Base-by-base conservation (phyloP, 2,329 filamentous ascomycete species). In the Thelonectria blattea region DNA sequence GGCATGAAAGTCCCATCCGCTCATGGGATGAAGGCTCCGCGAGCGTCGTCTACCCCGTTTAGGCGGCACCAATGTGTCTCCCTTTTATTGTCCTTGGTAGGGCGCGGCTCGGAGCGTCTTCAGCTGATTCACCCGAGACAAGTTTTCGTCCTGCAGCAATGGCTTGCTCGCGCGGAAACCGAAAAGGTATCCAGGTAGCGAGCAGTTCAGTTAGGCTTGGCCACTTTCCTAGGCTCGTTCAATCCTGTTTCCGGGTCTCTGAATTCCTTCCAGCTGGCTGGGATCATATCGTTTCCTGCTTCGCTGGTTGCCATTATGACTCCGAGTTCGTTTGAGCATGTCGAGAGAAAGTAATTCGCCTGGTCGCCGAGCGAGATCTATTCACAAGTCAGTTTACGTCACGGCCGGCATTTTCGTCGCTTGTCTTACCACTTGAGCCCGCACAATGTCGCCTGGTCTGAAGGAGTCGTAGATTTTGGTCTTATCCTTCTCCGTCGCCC, bases 191-290 rank as follows among this genome's bases (percentile, higher is more conserved):
- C 7, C 43, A 30, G 14, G 27, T 37, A 27, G n/a, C 39, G 45
- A 43, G 27, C 15, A 20, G 53, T 60, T 91, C 84, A 95, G 72
- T 91, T 91, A 24, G 95, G 95, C 79, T 96, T 95, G 18, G 95
- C 95, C 60, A 97, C 95, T 81, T 99, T 99, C 75, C 95, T 88
- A 66, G 80, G 79, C 83, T 98, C 95, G 67, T 83, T 87, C 47
- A 81, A 73, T 3, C 92, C 93, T 7, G 90, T 96, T 71, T 90
- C 87, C 0, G 88, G 87, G 80, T 98, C 94, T 72, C 86, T 85
- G 79, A 96, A 96, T 78, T 98, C 94, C 80, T 90, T 96, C 95
- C 95, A 99, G 76, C 89, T 96, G 56, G 96, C 85, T 2, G 95
- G 94, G 71, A 91, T 90, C 93, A 98, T 96, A 69, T 91, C 86